A percentile compares a stretch with the other conserved stretches of the same genome.
phyloP scores from a whole-genome alignment of 2,329 filamentous ascomycete species.

The Fusarium stilboides region DNA sequence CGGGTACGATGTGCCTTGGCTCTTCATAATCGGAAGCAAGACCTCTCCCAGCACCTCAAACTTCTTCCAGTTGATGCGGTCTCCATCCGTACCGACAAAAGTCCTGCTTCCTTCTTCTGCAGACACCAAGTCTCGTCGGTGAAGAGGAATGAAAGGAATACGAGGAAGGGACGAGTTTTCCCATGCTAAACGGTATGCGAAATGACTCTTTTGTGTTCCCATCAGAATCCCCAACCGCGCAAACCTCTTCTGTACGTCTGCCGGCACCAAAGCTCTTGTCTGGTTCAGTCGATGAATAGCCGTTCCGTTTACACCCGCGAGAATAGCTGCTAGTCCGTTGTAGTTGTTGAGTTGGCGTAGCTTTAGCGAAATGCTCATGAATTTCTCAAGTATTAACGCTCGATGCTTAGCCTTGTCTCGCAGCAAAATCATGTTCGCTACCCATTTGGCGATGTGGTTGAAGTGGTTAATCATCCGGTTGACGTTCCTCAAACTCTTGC shows the following conservation, averaged over 20 bases:
- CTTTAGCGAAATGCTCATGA: slow-evolving; percentile 90
- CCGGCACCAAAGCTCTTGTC: slow-evolving; percentile 82
- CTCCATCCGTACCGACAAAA: slow-evolving; percentile 80
- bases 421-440: slow-evolving; percentile 86
- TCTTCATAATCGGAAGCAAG: slow-evolving; percentile 90
- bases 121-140: slow-evolving; percentile 89
- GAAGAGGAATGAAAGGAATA: slow-evolving; percentile 93
- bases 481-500: slow-evolving; percentile 85
- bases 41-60: slow-evolving; percentile 97
- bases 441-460: slow-evolving; percentile 87
- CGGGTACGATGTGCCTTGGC: slow-evolving; percentile 87
- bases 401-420: slow-evolving; percentile 97
- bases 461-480: slow-evolving; percentile 96
- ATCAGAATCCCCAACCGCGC: slow-evolving; percentile 91
- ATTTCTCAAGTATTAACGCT: slow-evolving; percentile 92
- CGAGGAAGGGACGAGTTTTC: slow-evolving; percentile 92
- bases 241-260: slow-evolving; percentile 84
- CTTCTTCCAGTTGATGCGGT: slow-evolving; percentile 96
- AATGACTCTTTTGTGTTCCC: slow-evolving; percentile 92
- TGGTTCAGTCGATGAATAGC: slow-evolving; percentile 86
- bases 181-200: slow-evolving; percentile 97
- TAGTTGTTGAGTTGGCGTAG: slow-evolving; percentile 96
- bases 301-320: slow-evolving; percentile 92
- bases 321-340: slow-evolving; percentile 92
- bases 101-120: slow-evolving; percentile 95